phyloP scores from a whole-genome alignment of 768 basidiomycete genomes.

The Leccinum boreale region DNA sequence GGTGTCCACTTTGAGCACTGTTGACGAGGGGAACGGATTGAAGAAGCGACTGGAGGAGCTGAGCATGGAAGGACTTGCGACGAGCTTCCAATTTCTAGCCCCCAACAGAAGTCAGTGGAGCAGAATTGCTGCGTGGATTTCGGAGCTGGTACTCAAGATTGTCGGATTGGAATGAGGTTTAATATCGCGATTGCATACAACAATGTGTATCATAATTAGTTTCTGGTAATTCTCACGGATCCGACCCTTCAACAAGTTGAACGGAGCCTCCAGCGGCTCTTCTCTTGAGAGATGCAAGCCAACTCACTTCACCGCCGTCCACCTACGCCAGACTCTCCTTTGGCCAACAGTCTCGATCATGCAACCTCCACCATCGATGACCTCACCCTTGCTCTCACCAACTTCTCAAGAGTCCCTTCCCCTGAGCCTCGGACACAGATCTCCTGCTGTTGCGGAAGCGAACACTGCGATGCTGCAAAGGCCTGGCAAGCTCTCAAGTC shows the following conservation, averaged over 20 bases:
- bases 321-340: conserved; percentile 48
- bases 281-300: conserved; percentile 21
- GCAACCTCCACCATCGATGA: conserved; percentile 71
- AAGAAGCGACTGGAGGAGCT: conserved; percentile 62
- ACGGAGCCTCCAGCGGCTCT: not conserved
- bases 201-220: conserved; percentile 3
- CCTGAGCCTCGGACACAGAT: conserved; percentile 57
- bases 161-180: conserved; percentile 36
- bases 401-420: conserved; percentile 71
- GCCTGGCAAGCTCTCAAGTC: conserved; percentile 64
- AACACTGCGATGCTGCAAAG: conserved; percentile 62
- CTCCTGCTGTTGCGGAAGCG: conserved; percentile 63
- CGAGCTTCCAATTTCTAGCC: conserved; percentile 67
- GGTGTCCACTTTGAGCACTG: conserved; percentile 59
- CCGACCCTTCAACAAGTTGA: not conserved
- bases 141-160: conserved; percentile 53
- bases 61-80: conserved; percentile 73
- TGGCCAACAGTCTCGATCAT: conserved; percentile 48
- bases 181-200: conserved; percentile 13
- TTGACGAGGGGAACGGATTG: conserved; percentile 50
- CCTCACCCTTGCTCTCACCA: conserved; percentile 66
- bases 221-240: conserved; percentile 18
- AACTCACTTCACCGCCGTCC: conserved; percentile 32
- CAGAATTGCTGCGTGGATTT: conserved; percentile 74
- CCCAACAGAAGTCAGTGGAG: conserved; percentile 51